Conservation (phyloP, 495 filamentous ascomycete genomes). For the Stereocaulon alpinum region DNA sequence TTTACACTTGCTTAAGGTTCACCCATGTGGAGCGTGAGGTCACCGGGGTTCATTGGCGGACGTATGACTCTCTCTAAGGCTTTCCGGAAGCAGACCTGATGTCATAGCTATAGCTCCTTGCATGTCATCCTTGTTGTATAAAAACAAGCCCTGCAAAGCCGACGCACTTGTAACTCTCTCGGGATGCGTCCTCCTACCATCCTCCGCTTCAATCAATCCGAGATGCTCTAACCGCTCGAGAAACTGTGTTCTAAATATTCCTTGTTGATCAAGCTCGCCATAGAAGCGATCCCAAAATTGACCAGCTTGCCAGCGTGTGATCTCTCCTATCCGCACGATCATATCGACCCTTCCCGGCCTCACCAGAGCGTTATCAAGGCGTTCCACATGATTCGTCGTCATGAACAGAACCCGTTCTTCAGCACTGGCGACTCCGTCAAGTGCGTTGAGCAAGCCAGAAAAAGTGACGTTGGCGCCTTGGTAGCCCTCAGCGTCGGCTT, state of each 20-base stretch:
- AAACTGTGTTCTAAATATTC: slow-evolving; percentile 38
- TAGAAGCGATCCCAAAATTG: slow-evolving; percentile 95
- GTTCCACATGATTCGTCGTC: slow-evolving; percentile 88
- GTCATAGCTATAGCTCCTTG: slow-evolving; percentile 77
- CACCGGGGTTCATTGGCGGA: neutral
- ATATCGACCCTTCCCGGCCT: slow-evolving; percentile 89
- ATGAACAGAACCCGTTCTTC: slow-evolving; percentile 90
- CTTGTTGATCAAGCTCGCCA: slow-evolving; percentile 60
- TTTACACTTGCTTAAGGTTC: neutral
- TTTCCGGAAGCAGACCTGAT: slow-evolving; percentile 47
- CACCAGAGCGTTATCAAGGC: slow-evolving; percentile 79
- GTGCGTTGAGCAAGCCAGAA: slow-evolving; percentile 83
- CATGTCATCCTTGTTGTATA: slow-evolving; percentile 87
- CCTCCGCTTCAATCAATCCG: slow-evolving; percentile 35
- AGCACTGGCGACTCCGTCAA: slow-evolving; percentile 90
- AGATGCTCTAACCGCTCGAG: slow-evolving; percentile 40
- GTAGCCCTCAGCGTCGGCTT: slow-evolving; percentile 76
- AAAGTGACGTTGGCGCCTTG: slow-evolving; percentile 87
- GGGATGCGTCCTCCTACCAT: slow-evolving; percentile 31
- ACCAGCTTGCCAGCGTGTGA: slow-evolving; percentile 70
- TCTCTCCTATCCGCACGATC: slow-evolving; percentile 80
- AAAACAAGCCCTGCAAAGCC: slow-evolving; percentile 82
- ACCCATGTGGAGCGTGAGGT: slow-evolving; percentile 1
- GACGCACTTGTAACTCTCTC: slow-evolving; percentile 63
- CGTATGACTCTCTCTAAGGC: neutral